Evolutionary conservation across 345 rosid genomes (phyloP).

Genomic region (Syzygium aromaticum): DNA sequence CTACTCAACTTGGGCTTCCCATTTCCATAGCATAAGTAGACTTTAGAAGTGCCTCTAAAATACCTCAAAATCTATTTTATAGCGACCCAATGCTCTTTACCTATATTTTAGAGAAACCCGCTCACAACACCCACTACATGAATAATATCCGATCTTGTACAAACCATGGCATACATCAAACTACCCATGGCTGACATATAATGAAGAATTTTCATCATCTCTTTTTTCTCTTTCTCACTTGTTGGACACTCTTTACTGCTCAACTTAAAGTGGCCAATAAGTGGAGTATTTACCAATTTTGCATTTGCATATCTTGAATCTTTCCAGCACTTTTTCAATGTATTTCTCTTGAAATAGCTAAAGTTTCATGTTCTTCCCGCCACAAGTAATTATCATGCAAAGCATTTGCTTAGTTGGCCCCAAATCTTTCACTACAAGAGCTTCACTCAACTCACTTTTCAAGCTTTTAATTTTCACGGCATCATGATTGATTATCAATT

Average conservation of each 20-base stretch:
- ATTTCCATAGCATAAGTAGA: not conserved
- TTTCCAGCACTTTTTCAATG: not conserved
- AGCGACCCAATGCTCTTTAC: not conserved
- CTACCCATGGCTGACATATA: not conserved
- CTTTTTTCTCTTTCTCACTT: not conserved
- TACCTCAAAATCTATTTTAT: not conserved
- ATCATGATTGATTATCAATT: not conserved
- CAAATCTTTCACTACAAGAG: not conserved
- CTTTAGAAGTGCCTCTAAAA: not conserved
- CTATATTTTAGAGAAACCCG: not conserved
- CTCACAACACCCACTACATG: not conserved
- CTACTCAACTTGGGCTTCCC: not conserved
- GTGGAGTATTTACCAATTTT: not conserved
- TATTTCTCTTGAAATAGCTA: not conserved
- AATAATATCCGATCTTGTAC: not conserved
- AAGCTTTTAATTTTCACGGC: not conserved
- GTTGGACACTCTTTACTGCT: not conserved
- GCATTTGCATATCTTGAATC: not conserved
- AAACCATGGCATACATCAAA: not conserved
- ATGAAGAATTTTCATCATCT: not conserved
- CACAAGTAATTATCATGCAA: not conserved
- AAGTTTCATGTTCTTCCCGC: not conserved
- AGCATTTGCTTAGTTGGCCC: not conserved
- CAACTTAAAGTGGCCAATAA: not conserved
- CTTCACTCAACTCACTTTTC: not conserved